Percentiles rank a stretch among this genome's conserved stretches.
These are phyloP conservation scores for Fusarium incarnatum DNA, from an alignment of 2,329 filamentous ascomycete species.

Conservation along the genomic window DNA sequence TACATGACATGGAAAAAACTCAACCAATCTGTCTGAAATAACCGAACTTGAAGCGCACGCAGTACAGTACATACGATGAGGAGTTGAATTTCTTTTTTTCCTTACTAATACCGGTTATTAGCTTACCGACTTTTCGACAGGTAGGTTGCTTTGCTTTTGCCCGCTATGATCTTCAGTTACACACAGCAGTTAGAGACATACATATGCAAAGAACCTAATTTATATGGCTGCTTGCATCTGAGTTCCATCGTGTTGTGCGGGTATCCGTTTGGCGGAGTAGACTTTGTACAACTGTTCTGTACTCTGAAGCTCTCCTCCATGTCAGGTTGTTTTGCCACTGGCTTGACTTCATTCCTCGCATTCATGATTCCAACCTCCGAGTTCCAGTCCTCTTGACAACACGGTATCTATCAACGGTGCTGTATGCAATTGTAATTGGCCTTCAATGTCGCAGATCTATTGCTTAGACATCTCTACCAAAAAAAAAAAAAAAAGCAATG, in stretches of 20 bases:
- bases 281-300: constrained; percentile 8
- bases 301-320: neutral
- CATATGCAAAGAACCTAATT: constrained; percentile 33
- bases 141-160: constrained; percentile 12
- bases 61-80: constrained; percentile 4
- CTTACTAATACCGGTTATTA: neutral
- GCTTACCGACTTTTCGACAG: constrained; percentile 32
- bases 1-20: neutral
- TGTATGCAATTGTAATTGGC: neutral
- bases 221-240: constrained; percentile 31
- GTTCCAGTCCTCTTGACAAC: constrained; percentile 14
- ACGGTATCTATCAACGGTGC: neutral
- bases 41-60: constrained; percentile 27
- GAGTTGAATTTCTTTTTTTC: neutral
- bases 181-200: constrained; percentile 3
- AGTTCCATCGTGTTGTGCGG: constrained; percentile 26
- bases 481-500: constrained; percentile 11
- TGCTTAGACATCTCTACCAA: neutral
- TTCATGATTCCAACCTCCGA: neutral
- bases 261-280: constrained; percentile 4
- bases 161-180: neutral
- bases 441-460: neutral
- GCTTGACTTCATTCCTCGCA: constrained; percentile 22
- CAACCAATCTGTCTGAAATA: constrained; percentile 45
- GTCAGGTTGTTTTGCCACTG: constrained; percentile 23